Evolutionary conservation across 192 early-diverging fungal genomes (phyloP).

Genomic region (Helicostylum pulchrum): DNA sequence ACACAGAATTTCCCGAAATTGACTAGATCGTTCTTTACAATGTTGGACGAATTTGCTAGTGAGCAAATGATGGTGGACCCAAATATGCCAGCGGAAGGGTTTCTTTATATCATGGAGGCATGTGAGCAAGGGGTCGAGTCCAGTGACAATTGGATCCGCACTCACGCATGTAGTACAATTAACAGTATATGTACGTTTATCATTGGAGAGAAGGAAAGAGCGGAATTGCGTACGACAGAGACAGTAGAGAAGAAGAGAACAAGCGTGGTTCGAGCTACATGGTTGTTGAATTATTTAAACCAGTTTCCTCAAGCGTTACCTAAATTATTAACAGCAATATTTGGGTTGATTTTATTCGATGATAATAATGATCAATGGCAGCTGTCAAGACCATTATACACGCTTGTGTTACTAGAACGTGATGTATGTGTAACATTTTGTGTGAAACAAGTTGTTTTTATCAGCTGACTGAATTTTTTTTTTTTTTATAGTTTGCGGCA

Average conservation of each 20-base stretch:
- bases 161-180: conserved; percentile 64
- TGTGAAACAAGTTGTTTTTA: background rate
- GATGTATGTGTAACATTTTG: conserved; percentile 32
- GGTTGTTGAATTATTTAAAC: conserved; percentile 50
- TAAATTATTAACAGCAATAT: conserved; percentile 59
- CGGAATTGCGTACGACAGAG: background rate
- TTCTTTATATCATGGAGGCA: conserved; percentile 71
- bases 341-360: conserved; percentile 78
- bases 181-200: conserved; percentile 71
- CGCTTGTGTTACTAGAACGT: conserved; percentile 70
- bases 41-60: conserved; percentile 69
- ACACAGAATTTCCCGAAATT: conserved; percentile 61
- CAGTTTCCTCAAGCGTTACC: conserved; percentile 61
- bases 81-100: conserved; percentile 47
- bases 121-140: conserved; percentile 68
- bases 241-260: background rate
- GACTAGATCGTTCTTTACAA: conserved; percentile 50
- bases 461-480: background rate
- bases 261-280: background rate
- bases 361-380: conserved; percentile 82
- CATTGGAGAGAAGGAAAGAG: conserved; percentile 40
- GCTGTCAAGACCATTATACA: conserved; percentile 75
- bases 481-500: conserved; percentile 41
- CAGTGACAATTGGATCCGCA: conserved; percentile 51
- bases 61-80: conserved; percentile 64